phyloP scores from a whole-genome alignment of 2,329 filamentous ascomycete genomes.

The Atkinsonella hypoxylon region DNA sequence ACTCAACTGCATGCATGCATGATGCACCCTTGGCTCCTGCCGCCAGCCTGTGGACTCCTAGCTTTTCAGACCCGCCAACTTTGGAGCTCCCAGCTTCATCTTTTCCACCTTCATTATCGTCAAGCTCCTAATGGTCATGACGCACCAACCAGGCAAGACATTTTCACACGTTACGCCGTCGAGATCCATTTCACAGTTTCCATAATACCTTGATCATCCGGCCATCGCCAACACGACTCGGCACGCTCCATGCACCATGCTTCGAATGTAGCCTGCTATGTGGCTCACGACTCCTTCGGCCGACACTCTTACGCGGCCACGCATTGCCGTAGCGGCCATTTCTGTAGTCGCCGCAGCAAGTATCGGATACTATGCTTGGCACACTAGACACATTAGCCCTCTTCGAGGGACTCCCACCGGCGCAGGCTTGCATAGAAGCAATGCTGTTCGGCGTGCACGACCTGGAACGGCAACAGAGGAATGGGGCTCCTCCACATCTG shows the following conservation, averaged over 20 bases:
- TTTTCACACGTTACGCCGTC: background rate
- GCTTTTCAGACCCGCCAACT: background rate
- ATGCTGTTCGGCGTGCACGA: constrained; percentile 47
- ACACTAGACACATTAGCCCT: constrained; percentile 17
- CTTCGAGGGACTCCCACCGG: constrained; percentile 15
- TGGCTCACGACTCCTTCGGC: constrained; percentile 36
- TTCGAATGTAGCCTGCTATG: constrained; percentile 25
- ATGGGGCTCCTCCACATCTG: constrained; percentile 29
- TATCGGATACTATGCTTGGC: constrained; percentile 47
- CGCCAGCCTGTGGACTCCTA: background rate
- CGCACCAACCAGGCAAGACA: background rate
- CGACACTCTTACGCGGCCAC: constrained; percentile 42
- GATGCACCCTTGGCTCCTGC: background rate
- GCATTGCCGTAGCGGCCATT: constrained; percentile 42
- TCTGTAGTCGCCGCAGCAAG: constrained; percentile 45
- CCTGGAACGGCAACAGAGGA: constrained; percentile 21
- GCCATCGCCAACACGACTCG: background rate
- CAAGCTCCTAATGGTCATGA: background rate
- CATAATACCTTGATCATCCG: background rate
- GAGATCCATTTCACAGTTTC: background rate
- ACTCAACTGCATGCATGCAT: constrained; percentile 1
- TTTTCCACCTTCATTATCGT: background rate
- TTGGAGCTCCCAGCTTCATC: background rate
- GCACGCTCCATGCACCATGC: constrained; percentile 17
- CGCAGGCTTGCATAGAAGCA: constrained; percentile 48